phyloP scores from a whole-genome alignment of 2,329 filamentous ascomycete species.

The Ophiostoma tasmaniense region DNA sequence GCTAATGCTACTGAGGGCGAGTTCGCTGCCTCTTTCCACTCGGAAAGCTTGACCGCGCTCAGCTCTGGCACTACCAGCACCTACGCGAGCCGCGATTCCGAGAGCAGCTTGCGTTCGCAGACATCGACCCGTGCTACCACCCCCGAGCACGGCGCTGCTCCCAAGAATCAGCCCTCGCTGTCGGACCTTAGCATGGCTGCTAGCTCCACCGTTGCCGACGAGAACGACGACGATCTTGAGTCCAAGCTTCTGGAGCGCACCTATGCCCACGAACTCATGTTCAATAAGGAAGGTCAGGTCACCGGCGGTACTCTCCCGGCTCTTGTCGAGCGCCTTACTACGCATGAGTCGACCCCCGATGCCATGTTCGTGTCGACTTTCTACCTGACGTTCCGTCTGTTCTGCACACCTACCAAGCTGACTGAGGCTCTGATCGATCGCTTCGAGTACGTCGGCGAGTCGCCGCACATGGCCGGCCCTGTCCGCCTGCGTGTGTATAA shows the following conservation, averaged over 20 bases:
- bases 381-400: constrained; percentile 90
- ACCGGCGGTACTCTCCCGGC: constrained; percentile 84
- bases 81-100: constrained; percentile 71
- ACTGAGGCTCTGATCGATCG: constrained; percentile 78
- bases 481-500: constrained; percentile 92
- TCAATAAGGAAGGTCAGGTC: constrained; percentile 92
- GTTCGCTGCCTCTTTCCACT: constrained; percentile 44
- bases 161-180: constrained; percentile 52
- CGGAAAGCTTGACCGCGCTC: constrained; percentile 64
- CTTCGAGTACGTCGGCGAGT: constrained; percentile 84
- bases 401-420: constrained; percentile 72
- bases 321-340: constrained; percentile 87
- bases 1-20: constrained; percentile 36
- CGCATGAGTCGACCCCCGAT: constrained; percentile 86
- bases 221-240: constrained; percentile 63
- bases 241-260: constrained; percentile 83
- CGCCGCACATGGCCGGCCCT: constrained; percentile 63
- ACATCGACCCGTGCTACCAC: constrained; percentile 83
- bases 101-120: constrained; percentile 69
- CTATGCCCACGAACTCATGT: constrained; percentile 81
- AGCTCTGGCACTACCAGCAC: constrained; percentile 73
- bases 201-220: constrained; percentile 61
- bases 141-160: constrained; percentile 54
- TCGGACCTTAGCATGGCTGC: constrained; percentile 60
- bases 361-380: constrained; percentile 88